These are phyloP conservation scores for Neoconidiobolus thromboides DNA, from an alignment of 371 early-diverging fungal genomes.

Conservation along the genomic window DNA sequence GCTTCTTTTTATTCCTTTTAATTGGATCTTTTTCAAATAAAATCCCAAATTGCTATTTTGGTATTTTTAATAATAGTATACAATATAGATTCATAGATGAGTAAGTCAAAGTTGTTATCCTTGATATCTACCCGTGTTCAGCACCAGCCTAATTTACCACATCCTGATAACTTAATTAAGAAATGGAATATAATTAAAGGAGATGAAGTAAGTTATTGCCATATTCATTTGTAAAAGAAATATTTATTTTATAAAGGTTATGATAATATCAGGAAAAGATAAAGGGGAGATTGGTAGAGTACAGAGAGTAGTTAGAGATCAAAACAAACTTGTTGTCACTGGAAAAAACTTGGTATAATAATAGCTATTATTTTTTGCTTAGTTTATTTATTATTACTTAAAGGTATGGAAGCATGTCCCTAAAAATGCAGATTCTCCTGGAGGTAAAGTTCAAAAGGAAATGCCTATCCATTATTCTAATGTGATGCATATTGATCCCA, in stretches of 20 bases:
- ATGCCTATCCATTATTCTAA: slow-evolving; percentile 42
- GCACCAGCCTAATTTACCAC: slow-evolving; percentile 18
- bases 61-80: too few species aligned
- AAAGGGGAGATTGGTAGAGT: slow-evolving; percentile 38
- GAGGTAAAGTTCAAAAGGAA: slow-evolving; percentile 23
- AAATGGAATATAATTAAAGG: slow-evolving; percentile 38
- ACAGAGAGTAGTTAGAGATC: slow-evolving; percentile 23
- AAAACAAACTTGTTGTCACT: slow-evolving; percentile 28
- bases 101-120: too few species aligned
- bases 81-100: too few species aligned
- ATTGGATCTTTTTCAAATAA: too few species aligned
- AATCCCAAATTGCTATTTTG: too few species aligned
- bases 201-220: slow-evolving; percentile 23
- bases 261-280: slow-evolving; percentile 33
- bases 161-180: slow-evolving; percentile 24
- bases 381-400: not conserved
- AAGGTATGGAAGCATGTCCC: slow-evolving; percentile 9
- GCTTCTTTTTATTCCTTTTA: too few species aligned
- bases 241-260: slow-evolving; percentile 14
- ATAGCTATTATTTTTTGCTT: too few species aligned
- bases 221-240: not conserved
- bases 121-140: slow-evolving; percentile 5
- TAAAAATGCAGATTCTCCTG: not conserved
- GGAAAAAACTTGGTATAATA: slow-evolving; percentile 28
- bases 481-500: slow-evolving; percentile 39